Evolutionary conservation across 2,329 filamentous ascomycete species (phyloP).

Genomic region (Graphilbum fragrans): DNA sequence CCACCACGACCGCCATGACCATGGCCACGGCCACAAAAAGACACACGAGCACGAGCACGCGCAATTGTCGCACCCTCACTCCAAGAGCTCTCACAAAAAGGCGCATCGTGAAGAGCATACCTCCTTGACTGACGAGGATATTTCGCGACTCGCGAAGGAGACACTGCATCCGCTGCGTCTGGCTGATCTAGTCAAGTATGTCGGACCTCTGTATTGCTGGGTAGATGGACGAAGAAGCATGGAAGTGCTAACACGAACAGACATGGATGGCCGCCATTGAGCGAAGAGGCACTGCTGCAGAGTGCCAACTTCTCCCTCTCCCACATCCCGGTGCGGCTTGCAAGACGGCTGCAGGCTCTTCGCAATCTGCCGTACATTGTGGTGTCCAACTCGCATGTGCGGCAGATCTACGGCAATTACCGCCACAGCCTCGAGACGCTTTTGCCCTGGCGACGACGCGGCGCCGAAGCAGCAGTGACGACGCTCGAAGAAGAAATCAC

Average conservation of each 20-base stretch:
- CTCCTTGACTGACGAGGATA: conserved; percentile 52
- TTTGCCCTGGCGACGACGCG: conserved; percentile 61
- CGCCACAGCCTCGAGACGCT: conserved; percentile 84
- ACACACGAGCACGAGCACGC: not conserved
- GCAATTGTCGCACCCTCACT: not conserved
- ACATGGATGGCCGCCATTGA: conserved; percentile 73
- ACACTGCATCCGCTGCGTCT: conserved; percentile 74
- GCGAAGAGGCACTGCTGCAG: conserved; percentile 64
- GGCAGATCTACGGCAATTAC: conserved; percentile 92
- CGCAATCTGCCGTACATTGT: conserved; percentile 95
- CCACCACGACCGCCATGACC: no score
- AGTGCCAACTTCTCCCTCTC: conserved; percentile 94
- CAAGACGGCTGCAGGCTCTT: conserved; percentile 84
- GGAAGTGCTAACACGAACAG: conserved; percentile 18
- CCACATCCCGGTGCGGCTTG: conserved; percentile 81
- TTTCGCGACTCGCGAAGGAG: conserved; percentile 64
- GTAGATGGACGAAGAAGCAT: not conserved
- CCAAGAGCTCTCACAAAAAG: not conserved
- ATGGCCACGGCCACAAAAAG: not conserved
- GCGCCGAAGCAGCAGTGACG: conserved; percentile 37
- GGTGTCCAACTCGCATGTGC: conserved; percentile 93
- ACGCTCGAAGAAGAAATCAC: conserved; percentile 76
- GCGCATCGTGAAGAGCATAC: not conserved
- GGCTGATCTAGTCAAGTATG: conserved; percentile 76
- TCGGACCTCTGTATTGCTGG: not conserved